Conservation (phyloP, 352 stramenopile species). For the Pythium plurisporium region DNA sequence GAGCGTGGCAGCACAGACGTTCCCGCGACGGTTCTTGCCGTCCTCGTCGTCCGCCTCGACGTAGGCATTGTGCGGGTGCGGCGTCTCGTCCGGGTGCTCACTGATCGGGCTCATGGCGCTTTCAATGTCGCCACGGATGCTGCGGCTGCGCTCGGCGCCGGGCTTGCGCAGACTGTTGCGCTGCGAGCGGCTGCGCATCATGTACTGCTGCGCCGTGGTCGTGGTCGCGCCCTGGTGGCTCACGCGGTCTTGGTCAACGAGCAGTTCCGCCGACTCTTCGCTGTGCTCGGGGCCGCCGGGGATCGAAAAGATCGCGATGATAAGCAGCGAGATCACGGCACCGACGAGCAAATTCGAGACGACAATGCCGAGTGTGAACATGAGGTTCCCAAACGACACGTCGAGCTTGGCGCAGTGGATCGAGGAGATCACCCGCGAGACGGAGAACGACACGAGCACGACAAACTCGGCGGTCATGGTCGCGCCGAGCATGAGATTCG, state of each 20-base stretch:
- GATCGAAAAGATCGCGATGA: constrained; percentile 60
- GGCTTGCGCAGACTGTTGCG: constrained; percentile 16
- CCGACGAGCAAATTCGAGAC: constrained; percentile 50
- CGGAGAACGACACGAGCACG: constrained; percentile 63
- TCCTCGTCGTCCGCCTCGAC: constrained; percentile 23
- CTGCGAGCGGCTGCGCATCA: constrained; percentile 7
- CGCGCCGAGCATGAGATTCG: constrained; percentile 64
- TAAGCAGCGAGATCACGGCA: constrained; percentile 36
- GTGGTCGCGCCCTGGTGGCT: constrained; percentile 16
- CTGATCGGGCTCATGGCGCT: constrained; percentile 16
- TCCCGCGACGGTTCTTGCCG: neutral
- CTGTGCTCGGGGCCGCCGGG: constrained; percentile 34
- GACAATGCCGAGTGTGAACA: constrained; percentile 55
- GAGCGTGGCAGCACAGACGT: too few species aligned
- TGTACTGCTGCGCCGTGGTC: constrained; percentile 16
- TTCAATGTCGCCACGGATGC: constrained; percentile 8
- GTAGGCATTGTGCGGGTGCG: constrained; percentile 55
- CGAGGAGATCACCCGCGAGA: constrained; percentile 56
- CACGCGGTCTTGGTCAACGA: constrained; percentile 10
- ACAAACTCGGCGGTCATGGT: constrained; percentile 73
- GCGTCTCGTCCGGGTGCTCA: constrained; percentile 23
- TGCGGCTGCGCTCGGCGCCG: neutral
- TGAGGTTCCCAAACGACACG: constrained; percentile 42
- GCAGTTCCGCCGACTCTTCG: constrained; percentile 15
- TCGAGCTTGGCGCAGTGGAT: constrained; percentile 56